phyloP scores from a whole-genome alignment of 2,329 filamentous ascomycete species.

The Penicillium sumatraense region DNA sequence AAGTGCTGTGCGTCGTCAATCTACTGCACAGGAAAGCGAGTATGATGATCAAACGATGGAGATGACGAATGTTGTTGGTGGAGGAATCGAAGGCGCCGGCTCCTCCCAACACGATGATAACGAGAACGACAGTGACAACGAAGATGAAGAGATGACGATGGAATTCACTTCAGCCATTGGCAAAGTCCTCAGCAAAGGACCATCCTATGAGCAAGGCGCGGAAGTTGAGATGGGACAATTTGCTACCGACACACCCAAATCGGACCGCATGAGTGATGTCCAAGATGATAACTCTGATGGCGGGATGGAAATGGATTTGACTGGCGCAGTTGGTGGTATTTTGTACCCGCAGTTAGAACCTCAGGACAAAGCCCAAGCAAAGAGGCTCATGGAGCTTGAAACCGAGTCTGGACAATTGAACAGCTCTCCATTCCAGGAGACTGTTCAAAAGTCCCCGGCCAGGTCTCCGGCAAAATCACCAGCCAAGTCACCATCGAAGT shows the following conservation, averaged over 20 bases:
- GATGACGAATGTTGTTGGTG: slow-evolving; percentile 50
- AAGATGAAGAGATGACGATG: slow-evolving; percentile 54
- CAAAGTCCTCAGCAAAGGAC: slow-evolving; percentile 40
- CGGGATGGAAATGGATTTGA: slow-evolving; percentile 65
- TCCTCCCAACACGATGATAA: slow-evolving; percentile 35
- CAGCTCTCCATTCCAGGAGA: slow-evolving; percentile 53
- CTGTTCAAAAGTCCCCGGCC: slow-evolving; percentile 35
- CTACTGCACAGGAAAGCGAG: slow-evolving; percentile 48
- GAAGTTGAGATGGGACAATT: background rate
- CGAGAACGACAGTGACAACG: slow-evolving; percentile 39
- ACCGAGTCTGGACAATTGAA: slow-evolving; percentile 53
- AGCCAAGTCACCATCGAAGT: too few species aligned
- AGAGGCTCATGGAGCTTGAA: slow-evolving; percentile 64
- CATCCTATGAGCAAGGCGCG: slow-evolving; percentile 15
- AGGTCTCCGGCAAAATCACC: slow-evolving; percentile 25
- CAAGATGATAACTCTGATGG: slow-evolving; percentile 34
- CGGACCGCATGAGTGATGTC: slow-evolving; percentile 27
- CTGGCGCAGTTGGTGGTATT: slow-evolving; percentile 55
- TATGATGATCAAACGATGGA: slow-evolving; percentile 55
- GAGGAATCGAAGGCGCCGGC: slow-evolving; percentile 40
- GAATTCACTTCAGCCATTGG: slow-evolving; percentile 53
- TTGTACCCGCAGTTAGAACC: slow-evolving; percentile 49
- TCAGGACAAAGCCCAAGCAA: slow-evolving; percentile 55
- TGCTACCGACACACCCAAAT: slow-evolving; percentile 17
- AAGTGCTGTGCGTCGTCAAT: slow-evolving; percentile 49